phyloP scores from a whole-genome alignment of 164 flowering plant species.

The Vitis riparia region DNA sequence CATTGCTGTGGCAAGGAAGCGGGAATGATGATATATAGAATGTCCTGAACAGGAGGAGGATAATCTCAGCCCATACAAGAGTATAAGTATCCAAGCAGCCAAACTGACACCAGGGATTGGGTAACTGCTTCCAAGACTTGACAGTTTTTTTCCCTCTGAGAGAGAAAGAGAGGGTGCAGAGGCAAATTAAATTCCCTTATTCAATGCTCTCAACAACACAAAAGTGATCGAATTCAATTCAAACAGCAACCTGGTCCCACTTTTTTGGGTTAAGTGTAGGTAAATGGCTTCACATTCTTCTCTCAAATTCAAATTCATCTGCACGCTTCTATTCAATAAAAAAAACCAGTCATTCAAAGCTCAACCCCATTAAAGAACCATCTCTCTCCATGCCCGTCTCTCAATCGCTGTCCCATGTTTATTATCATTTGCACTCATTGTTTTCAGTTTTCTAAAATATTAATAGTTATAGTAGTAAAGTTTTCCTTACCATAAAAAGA shows the following conservation, averaged over 20 bases:
- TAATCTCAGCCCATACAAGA: no score
- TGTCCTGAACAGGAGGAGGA: no score
- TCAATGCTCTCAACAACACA: conserved; percentile 59
- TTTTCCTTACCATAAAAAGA: no score
- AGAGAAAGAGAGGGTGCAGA: conserved; percentile 1
- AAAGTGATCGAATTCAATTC: conserved; percentile 35
- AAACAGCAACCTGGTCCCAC: conserved; percentile 24
- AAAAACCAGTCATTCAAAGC: not conserved
- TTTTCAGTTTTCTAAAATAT: no score
- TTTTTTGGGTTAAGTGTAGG: conserved; percentile 2
- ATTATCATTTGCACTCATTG: no score
- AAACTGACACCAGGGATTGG: no score
- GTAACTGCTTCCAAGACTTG: no score
- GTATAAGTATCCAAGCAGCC: no score
- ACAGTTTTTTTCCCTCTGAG: not conserved
- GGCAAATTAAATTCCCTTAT: conserved; percentile 34
- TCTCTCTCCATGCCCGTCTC: conserved; percentile 1
- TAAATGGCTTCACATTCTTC: conserved; percentile 6
- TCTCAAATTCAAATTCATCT: not conserved
- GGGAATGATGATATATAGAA: no score
- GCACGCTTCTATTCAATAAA: not conserved
- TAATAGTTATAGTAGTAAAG: no score
- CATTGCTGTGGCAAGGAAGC: no score
- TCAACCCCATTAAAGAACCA: conserved; percentile 12
- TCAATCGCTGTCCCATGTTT: not conserved